Conservation (phyloP, 1,284 basidiomycete genomes). For the Omphalotus olearius region DNA sequence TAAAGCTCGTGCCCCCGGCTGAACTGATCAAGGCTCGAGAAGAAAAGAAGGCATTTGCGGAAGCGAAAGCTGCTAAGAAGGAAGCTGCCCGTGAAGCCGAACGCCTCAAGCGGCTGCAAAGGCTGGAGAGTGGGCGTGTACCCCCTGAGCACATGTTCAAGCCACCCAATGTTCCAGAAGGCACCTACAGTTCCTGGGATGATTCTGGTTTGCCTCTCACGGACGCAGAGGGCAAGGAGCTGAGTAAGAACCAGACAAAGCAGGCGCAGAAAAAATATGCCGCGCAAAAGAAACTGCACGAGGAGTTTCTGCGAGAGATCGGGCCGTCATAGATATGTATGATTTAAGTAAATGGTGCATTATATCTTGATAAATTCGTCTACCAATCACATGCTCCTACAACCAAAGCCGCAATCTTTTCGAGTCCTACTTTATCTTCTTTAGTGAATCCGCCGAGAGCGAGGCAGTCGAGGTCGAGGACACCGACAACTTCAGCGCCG, state of each 20-base stretch:
- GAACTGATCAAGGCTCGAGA: slow-evolving; percentile 83
- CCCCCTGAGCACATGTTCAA: slow-evolving; percentile 81
- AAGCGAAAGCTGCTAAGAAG: slow-evolving; percentile 83
- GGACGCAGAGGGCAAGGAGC: slow-evolving; percentile 79
- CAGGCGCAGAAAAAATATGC: slow-evolving; percentile 79
- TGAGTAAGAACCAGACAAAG: slow-evolving; percentile 83
- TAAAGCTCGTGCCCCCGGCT: slow-evolving; percentile 87
- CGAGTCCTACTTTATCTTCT: slow-evolving; percentile 69
- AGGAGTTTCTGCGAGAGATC: slow-evolving; percentile 58
- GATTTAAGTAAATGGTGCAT: background rate
- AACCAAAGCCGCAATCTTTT: slow-evolving; percentile 65
- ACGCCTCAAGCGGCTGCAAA: slow-evolving; percentile 74
- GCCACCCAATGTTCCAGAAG: slow-evolving; percentile 71
- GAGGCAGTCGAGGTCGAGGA: slow-evolving; percentile 84
- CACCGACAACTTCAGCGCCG: slow-evolving; percentile 53
- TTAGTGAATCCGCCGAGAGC: slow-evolving; percentile 67
- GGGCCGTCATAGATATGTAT: background rate
- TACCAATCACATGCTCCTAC: slow-evolving; percentile 56
- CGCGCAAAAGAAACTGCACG: slow-evolving; percentile 75
- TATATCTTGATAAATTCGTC: slow-evolving; percentile 21
- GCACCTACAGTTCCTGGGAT: slow-evolving; percentile 78
- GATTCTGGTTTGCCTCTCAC: slow-evolving; percentile 81
- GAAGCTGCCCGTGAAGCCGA: slow-evolving; percentile 71
- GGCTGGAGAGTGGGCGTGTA: slow-evolving; percentile 81
- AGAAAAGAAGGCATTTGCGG: slow-evolving; percentile 78